A percentile compares a stretch with the other conserved stretches of the same genome.
Evolutionary conservation across 306 rosid species (phyloP).

Genomic region (Quillaja saponaria): DNA sequence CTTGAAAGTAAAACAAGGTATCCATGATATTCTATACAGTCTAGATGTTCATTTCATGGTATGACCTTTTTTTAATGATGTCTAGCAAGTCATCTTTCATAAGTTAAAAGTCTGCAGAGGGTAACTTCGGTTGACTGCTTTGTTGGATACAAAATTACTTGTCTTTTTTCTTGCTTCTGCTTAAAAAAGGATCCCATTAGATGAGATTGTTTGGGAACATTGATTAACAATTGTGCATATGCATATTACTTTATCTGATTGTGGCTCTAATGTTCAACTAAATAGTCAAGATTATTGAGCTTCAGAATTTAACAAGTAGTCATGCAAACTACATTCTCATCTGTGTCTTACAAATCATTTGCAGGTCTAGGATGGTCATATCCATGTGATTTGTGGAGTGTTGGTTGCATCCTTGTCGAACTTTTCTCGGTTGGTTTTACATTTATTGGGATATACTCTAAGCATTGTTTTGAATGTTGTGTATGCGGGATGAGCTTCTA

Average conservation of each 20-base stretch:
- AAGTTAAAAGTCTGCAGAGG: not conserved
- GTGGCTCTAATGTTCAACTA: not conserved
- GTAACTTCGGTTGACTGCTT: not conserved
- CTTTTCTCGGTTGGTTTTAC: constrained; percentile 65
- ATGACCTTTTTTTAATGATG: not conserved
- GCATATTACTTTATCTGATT: constrained; percentile 9
- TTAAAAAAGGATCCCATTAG: not conserved
- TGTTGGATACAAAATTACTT: not conserved
- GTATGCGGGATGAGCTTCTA: constrained; percentile 29
- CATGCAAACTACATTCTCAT: constrained; percentile 30
- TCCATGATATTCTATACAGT: not conserved
- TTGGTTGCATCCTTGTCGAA: constrained; percentile 85
- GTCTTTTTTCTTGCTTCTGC: not conserved
- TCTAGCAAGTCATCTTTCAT: not conserved
- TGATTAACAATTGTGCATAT: not conserved
- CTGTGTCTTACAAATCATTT: constrained; percentile 30
- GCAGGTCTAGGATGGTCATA: constrained; percentile 92
- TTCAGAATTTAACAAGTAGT: constrained; percentile 13
- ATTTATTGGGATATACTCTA: constrained; percentile 21
- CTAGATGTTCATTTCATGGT: not conserved
- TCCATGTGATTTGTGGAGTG: constrained; percentile 93
- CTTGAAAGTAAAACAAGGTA: not conserved
- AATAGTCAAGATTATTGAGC: not conserved
- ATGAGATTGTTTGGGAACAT: constrained; percentile 21
- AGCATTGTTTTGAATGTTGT: constrained; percentile 29